Evolutionary conservation across 495 filamentous ascomycete species (phyloP).

Genomic region (Pyrenula massariospora): DNA sequence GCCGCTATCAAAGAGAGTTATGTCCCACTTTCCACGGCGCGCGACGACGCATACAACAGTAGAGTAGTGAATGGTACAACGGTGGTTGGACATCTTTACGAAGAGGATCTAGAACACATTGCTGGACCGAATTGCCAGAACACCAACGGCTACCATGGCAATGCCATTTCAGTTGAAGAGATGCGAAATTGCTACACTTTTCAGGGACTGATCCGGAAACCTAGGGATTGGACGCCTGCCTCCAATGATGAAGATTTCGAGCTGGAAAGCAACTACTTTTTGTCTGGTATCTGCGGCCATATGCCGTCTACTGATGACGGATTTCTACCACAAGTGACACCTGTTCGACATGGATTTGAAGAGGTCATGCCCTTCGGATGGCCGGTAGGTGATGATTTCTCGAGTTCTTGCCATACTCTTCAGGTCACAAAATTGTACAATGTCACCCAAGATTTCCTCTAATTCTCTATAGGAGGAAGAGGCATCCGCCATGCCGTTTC

Average conservation of each 20-base stretch:
- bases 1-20: not conserved
- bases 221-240: slow-evolving; percentile 7
- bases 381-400: slow-evolving; percentile 4
- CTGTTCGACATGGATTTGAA: slow-evolving; percentile 6
- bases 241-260: slow-evolving; percentile 13
- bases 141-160: slow-evolving; percentile 10
- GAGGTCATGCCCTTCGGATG: not conserved
- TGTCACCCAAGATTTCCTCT: no score
- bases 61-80: not conserved
- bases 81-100: no score
- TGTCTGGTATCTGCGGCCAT: slow-evolving; percentile 16
- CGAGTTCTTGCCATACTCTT: slow-evolving; percentile 1
- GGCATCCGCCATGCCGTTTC: slow-evolving; percentile 17
- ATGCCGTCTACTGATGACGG: slow-evolving; percentile 10
- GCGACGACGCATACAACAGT: not conserved
- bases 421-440: no score
- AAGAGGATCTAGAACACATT: slow-evolving; percentile 9
- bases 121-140: slow-evolving; percentile 7
- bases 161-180: slow-evolving; percentile 12
- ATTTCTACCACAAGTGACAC: not conserved
- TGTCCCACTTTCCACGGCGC: not conserved
- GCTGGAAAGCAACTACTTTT: slow-evolving; percentile 11
- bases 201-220: slow-evolving; percentile 16
- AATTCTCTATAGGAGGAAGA: not conserved
- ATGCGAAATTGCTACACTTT: slow-evolving; percentile 18